phyloP scores from a whole-genome alignment of 129 eudicot species.

The Artemisia annua region DNA sequence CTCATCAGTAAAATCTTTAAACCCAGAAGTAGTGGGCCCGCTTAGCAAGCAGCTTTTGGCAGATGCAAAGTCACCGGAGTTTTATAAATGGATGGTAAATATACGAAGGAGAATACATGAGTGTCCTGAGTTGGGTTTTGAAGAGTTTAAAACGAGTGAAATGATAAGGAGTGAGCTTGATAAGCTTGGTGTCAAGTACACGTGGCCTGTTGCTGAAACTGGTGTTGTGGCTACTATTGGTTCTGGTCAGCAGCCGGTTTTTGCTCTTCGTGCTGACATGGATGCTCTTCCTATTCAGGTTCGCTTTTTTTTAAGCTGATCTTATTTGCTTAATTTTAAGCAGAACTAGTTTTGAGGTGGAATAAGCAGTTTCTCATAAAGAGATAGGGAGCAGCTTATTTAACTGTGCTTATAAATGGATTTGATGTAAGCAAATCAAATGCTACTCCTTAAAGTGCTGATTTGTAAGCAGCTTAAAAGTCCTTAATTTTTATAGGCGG shows the following conservation, averaged over 20 bases:
- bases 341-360: too few species aligned
- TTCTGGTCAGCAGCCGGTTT: conserved; percentile 48
- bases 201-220: conserved; percentile 60
- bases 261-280: conserved; percentile 73
- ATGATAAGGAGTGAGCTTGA: conserved; percentile 56
- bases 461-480: too few species aligned
- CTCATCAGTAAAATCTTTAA: background rate
- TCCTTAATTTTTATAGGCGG: too few species aligned
- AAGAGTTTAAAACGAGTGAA: conserved; percentile 60
- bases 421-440: too few species aligned
- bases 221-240: conserved; percentile 63
- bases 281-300: conserved; percentile 72
- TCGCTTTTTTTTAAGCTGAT: background rate
- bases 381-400: too few species aligned
- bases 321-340: background rate
- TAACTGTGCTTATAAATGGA: too few species aligned
- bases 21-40: conserved; percentile 33
- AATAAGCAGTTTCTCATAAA: too few species aligned
- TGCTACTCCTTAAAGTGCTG: too few species aligned
- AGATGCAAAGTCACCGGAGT: conserved; percentile 46
- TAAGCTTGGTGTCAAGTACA: conserved; percentile 46
- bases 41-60: conserved; percentile 43
- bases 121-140: conserved; percentile 60
- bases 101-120: conserved; percentile 59
- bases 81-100: conserved; percentile 43